Conservation (phyloP, 2,329 filamentous ascomycete species). For the Diaporthe amygdali region DNA sequence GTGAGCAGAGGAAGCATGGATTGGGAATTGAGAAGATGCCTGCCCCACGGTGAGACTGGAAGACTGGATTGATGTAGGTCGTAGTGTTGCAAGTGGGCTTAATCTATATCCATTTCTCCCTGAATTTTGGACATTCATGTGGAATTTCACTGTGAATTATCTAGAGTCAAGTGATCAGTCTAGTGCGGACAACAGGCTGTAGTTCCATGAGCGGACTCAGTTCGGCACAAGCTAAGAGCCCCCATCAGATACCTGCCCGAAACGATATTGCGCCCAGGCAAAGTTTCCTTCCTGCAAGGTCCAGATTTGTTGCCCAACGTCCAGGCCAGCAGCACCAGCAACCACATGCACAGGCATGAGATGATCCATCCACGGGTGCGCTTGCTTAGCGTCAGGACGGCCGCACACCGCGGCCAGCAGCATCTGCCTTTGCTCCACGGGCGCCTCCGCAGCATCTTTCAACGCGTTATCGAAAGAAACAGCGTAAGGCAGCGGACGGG, state of each 20-base stretch:
- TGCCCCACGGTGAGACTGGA: background rate
- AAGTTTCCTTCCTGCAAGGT: conserved; percentile 25
- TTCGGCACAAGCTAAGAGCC: background rate
- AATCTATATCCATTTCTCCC: background rate
- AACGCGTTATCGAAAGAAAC: conserved; percentile 71
- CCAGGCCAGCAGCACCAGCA: conserved; percentile 47
- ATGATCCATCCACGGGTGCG: conserved; percentile 56
- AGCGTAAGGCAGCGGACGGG: conserved; percentile 58
- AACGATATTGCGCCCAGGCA: conserved; percentile 27
- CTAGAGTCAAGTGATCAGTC: background rate
- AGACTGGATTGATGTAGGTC: background rate
- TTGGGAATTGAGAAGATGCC: background rate
- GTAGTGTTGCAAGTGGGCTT: background rate
- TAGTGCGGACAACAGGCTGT: background rate
- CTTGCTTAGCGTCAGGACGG: conserved; percentile 51
- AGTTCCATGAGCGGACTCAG: too few relatives aligned
- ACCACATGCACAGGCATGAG: conserved; percentile 54
- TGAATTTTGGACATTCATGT: background rate
- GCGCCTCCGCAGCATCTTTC: conserved; percentile 63
- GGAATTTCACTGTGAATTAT: background rate
- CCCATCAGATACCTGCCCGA: conserved; percentile 2
- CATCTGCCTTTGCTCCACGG: conserved; percentile 42
- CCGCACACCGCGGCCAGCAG: conserved; percentile 44
- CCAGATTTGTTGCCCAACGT: conserved; percentile 24
- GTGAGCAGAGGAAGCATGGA: too few relatives aligned